Base-by-base conservation (phyloP, 2,329 filamentous ascomycete genomes). In the Aspergillus udagawae region DNA sequence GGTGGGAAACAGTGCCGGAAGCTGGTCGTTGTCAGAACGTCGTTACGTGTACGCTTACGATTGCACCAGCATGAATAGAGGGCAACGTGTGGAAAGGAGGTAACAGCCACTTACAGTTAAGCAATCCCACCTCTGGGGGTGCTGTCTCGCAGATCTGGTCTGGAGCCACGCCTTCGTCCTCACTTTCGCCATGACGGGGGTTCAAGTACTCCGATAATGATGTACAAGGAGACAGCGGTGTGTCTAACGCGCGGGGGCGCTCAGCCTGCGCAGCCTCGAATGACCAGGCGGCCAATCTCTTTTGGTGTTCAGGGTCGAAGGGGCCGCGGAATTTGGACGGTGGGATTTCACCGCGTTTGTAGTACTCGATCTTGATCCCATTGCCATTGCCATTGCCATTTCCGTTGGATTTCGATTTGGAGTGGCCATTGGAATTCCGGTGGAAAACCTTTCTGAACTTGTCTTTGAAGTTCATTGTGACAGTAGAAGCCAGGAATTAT, bases 311-410 rank as follows among this genome's bases (percentile, higher is more conserved):
- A 52, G 73, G 73, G 59, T 81, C 77, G 60, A 78, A 77, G 0
- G 77, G 78, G 9, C 79, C 79, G 14, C 71, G 72, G 60, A 80
- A 81, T 56, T 81, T 81, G 32, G 79, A 79, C 17, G 70, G 73
- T 1, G 79, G 79, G 20, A 79, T 71, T 63, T 81, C 78, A 63
- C 75, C 65, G 21, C 76, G 75, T 56, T 75, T 75, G 66, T 80
- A 81, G 61, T 80, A 77, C 70, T 79, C 73, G 57, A 80, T 71
- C 58, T 78, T 76, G 49, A 76, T 75, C 38, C 71, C 68, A 52
- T 73, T 66, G 42, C 64, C 66, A 55, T 63, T 63, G 60, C 62
- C 20, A 55, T 63, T 63, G 60, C 62, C 20, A 42, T 61, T 35
- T 49, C 56, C 35, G 51, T 50, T 51, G 52, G 61, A 53, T 64